Conservation (phyloP, 2,329 filamentous ascomycete species). For the Pezicula rhizophila region DNA sequence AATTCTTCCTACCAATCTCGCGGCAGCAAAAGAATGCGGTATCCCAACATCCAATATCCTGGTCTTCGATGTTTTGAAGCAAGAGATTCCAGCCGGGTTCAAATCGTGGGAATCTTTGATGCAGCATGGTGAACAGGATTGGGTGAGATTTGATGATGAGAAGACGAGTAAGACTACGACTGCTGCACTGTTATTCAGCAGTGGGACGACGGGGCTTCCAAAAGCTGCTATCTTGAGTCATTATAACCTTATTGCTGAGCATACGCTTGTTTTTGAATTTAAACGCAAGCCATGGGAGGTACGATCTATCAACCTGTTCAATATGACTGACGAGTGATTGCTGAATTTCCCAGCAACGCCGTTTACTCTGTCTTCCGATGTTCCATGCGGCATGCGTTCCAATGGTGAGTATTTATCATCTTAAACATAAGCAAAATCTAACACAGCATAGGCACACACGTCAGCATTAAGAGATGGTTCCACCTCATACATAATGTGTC, state of each 20-base stretch:
- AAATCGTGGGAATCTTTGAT: constrained; percentile 17
- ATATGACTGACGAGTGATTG: constrained; percentile 44
- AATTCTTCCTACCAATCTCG: constrained; percentile 13
- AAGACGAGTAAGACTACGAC: constrained; percentile 26
- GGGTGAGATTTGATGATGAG: constrained; percentile 20
- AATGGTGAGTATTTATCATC: constrained; percentile 16
- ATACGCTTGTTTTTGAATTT: constrained; percentile 42
- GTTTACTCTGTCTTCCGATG: constrained; percentile 46
- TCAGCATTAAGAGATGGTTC: constrained; percentile 26
- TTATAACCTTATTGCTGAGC: constrained; percentile 29
- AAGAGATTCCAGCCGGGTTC: constrained; percentile 16
- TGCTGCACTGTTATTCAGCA: constrained; percentile 36
- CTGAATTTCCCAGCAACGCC: constrained; percentile 30
- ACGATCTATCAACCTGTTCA: constrained; percentile 54
- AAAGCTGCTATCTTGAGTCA: constrained; percentile 35
- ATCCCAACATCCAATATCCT: constrained; percentile 18
- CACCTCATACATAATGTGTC: constrained; percentile 3
- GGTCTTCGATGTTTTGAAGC: constrained; percentile 18
- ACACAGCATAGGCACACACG: constrained; percentile 70
- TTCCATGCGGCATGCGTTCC: constrained; percentile 68
- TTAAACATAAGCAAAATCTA: neutral
- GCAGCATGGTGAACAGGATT: constrained; percentile 18
- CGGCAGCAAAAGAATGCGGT: constrained; percentile 22
- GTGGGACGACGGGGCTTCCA: constrained; percentile 54
- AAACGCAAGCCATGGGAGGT: constrained; percentile 42